These are phyloP conservation scores for Magnolia changhungtana DNA, from an alignment of 164 flowering plant species.

Conservation along the genomic window DNA sequence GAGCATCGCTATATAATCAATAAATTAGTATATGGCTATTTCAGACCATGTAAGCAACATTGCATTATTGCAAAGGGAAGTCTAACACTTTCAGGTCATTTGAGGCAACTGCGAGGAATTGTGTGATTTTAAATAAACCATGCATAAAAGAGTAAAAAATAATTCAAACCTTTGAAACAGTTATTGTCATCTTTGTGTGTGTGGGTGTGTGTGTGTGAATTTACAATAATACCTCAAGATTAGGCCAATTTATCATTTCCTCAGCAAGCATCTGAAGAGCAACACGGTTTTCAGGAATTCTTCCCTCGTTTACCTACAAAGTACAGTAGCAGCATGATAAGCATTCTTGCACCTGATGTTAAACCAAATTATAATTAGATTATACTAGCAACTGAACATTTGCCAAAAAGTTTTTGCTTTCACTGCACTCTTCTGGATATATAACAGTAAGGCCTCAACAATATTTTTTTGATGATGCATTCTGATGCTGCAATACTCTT, in stretches of 20 bases:
- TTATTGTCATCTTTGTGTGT: too few species aligned
- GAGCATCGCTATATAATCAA: too few species aligned
- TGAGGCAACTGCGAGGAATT: neutral
- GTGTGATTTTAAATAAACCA: neutral
- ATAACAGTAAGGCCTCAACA: neutral
- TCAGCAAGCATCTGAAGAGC: constrained; percentile 79
- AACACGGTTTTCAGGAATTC: constrained; percentile 62
- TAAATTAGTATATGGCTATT: neutral
- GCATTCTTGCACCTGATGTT: neutral
- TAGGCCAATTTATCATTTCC: constrained; percentile 85
- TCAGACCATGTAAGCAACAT: neutral
- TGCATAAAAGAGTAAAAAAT: neutral
- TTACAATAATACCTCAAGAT: constrained; percentile 63
- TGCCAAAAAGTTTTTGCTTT: neutral
- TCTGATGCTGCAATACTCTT: too few species aligned
- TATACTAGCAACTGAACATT: neutral
- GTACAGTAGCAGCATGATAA: neutral
- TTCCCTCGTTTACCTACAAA: constrained; percentile 78
- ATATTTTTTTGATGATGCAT: too few species aligned
- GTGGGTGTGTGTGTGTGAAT: too few species aligned
- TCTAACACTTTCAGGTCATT: neutral
- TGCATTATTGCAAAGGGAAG: neutral
- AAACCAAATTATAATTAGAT: neutral
- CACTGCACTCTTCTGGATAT: neutral
- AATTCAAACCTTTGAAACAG: neutral